Evolutionary conservation across 805 yeast genomes (phyloP).

Genomic region (Scheffersomyces coipomensis): DNA sequence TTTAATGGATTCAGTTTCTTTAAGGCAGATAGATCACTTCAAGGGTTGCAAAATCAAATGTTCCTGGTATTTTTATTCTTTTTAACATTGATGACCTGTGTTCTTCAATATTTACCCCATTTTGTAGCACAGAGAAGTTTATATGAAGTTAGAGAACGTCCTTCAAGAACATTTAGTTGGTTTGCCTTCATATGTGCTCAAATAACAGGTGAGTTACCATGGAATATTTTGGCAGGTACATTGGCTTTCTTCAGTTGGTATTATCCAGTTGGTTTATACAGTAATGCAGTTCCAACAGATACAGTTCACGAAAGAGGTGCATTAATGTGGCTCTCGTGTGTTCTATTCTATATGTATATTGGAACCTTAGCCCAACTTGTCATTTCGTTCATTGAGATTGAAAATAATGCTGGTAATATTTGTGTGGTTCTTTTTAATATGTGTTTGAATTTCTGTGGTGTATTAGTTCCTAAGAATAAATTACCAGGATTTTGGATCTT

Average conservation of each 20-base stretch:
- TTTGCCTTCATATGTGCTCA: conserved; percentile 59
- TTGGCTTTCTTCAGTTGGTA: conserved; percentile 61
- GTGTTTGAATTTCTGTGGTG: conserved; percentile 77
- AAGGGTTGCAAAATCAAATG: conserved; percentile 63
- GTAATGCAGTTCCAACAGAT: conserved; percentile 16
- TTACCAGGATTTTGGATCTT: conserved; percentile 63
- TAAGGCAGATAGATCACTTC: conserved; percentile 40
- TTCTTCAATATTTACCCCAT: conserved; percentile 62
- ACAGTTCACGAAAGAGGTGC: conserved; percentile 53
- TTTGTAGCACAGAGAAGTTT: conserved; percentile 57
- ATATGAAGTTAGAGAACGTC: conserved; percentile 73
- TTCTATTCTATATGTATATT: conserved; percentile 49
- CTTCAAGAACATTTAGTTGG: conserved; percentile 72
- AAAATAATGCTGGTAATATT: conserved; percentile 64
- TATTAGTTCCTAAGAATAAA: conserved; percentile 52
- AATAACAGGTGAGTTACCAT: conserved; percentile 64
- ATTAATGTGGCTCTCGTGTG: conserved; percentile 45
- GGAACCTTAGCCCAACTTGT: conserved; percentile 58
- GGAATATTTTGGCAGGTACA: conserved; percentile 61
- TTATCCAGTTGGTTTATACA: conserved; percentile 34
- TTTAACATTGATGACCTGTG: conserved; percentile 52
- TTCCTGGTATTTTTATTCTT: conserved; percentile 70
- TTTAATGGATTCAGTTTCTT: conserved; percentile 69
- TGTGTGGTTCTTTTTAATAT: conserved; percentile 57
- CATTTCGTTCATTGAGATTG: conserved; percentile 58